Evolutionary conservation across 148 eudicot genomes (phyloP).

Genomic region (Camellia japonica): DNA sequence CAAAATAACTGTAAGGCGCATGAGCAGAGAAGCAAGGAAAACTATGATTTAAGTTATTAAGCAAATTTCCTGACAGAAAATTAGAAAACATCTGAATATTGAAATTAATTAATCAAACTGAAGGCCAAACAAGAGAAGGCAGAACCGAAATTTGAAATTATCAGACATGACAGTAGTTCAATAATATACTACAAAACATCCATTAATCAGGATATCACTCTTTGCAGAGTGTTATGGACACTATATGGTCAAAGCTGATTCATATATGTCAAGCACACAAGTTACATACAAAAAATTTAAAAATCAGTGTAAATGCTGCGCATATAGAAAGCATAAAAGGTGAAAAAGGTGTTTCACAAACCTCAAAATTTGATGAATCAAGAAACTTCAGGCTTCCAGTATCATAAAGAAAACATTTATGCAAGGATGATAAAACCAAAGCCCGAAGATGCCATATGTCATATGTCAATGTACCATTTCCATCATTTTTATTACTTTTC

Average conservation of each 20-base stretch:
- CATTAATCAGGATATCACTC: too few species aligned
- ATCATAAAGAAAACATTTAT: conserved; percentile 86
- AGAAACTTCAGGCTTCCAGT: conserved; percentile 69
- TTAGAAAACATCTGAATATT: background rate
- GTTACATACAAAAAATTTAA: too few species aligned
- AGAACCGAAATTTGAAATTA: too few species aligned
- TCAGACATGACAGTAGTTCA: too few species aligned
- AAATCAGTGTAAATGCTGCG: background rate
- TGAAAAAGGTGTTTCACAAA: conserved; percentile 9
- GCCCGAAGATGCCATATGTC: conserved; percentile 75
- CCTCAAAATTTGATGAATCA: conserved; percentile 76
- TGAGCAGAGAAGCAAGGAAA: background rate
- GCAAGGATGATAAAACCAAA: conserved; percentile 72
- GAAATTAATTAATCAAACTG: too few species aligned
- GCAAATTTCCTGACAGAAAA: background rate
- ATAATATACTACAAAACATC: too few species aligned
- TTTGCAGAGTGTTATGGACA: too few species aligned
- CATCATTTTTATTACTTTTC: conserved; percentile 22
- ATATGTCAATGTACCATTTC: conserved; percentile 27
- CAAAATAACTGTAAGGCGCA: background rate
- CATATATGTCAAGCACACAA: too few species aligned
- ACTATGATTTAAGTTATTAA: background rate
- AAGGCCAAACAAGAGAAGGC: too few species aligned
- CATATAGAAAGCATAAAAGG: background rate
- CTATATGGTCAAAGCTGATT: too few species aligned